Evolutionary conservation across 768 basidiomycete genomes (phyloP), one percentile per base, ranked within the genome.

Genomic region (Punctularia strigosozonata): DNA sequence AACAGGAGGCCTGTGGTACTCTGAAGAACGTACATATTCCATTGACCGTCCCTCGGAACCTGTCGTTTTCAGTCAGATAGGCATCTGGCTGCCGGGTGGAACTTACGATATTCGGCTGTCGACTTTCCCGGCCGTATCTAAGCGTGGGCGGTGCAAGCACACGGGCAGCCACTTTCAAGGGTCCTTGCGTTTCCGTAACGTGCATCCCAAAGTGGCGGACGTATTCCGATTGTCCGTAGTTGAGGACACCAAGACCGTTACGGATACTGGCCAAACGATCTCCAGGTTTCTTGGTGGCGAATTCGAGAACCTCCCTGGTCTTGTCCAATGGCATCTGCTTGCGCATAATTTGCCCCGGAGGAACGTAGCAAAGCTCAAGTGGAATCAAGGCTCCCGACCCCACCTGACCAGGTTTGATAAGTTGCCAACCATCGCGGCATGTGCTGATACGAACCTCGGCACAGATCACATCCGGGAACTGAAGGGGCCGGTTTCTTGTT

Each of bases 1-100:
- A 31, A 43, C 31, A 31, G 31, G 55, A 31, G 43, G 7, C 4
- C 8, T n/a, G 34, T 33, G 25, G n/a, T 37, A 24, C 42, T 17
- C 41, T 23, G 15, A 40, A 30, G 3, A 6, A 61, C 60, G 26
- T 38, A 76, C 85, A 87, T 82, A 42, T 87, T 88, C 85, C 85
- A 88, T 0, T 73, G 58, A 4, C 85, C 85, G 39, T 84, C 74
- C n/a, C n/a, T n/a, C n/a, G n/a, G n/a, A n/a, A n/a, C n/a, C n/a
- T n/a, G n/a, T n/a, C n/a, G n/a, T n/a, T n/a, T n/a, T n/a, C n/a
- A n/a, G n/a, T n/a, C n/a, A n/a, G n/a, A n/a, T n/a, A n/a, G n/a
- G n/a, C n/a, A n/a, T n/a, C n/a, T n/a, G n/a, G n/a, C n/a, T n/a
- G n/a, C n/a, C n/a, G 39, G 14, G 25, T 17, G 31, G 38, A 2